Evolutionary conservation across 805 yeast genomes (phyloP).

Genomic region (Yarrowia deformans): DNA sequence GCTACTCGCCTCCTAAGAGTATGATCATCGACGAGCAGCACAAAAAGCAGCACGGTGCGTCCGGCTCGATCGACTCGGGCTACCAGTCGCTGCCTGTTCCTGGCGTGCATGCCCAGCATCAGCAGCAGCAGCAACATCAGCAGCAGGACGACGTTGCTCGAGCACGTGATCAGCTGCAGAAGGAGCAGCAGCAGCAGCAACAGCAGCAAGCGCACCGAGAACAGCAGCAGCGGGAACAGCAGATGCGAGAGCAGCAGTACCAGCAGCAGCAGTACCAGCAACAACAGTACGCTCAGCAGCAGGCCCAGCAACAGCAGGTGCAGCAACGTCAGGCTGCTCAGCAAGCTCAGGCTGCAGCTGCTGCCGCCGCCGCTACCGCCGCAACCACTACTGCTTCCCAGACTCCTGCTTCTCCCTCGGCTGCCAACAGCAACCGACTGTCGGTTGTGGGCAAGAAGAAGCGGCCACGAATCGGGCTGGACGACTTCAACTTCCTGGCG

Average conservation of each 20-base stretch:
- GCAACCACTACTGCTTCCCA: background rate
- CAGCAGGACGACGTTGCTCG: conserved; percentile 13
- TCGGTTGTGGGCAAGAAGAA: conserved; percentile 21
- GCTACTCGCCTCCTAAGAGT: conserved; percentile 36
- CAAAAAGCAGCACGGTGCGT: background rate
- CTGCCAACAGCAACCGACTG: background rate
- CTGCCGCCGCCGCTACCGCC: conserved; percentile 1
- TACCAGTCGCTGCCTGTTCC: conserved; percentile 19
- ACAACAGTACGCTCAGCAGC: conserved; percentile 40
- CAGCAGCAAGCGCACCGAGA: conserved; percentile 42
- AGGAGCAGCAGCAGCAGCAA: conserved; percentile 16
- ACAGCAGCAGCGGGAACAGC: conserved; percentile 39
- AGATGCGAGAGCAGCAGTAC: conserved; percentile 40
- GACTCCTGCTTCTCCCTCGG: background rate
- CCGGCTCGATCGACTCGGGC: background rate
- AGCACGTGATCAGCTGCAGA: too few species aligned
- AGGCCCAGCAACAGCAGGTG: conserved; percentile 40
- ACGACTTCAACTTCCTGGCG: conserved; percentile 92
- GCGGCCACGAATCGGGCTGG: conserved; percentile 69
- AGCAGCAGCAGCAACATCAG: conserved; percentile 6
- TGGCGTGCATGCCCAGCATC: background rate
- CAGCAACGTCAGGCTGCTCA: conserved; percentile 37
- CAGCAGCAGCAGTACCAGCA: conserved; percentile 32
- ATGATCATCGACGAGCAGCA: conserved; percentile 34
- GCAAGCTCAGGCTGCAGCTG: conserved; percentile 20